Evolutionary conservation across 164 flowering plant species (phyloP), one percentile per base, ranked within the genome.

Genomic region (Tinospora cordifolia): DNA sequence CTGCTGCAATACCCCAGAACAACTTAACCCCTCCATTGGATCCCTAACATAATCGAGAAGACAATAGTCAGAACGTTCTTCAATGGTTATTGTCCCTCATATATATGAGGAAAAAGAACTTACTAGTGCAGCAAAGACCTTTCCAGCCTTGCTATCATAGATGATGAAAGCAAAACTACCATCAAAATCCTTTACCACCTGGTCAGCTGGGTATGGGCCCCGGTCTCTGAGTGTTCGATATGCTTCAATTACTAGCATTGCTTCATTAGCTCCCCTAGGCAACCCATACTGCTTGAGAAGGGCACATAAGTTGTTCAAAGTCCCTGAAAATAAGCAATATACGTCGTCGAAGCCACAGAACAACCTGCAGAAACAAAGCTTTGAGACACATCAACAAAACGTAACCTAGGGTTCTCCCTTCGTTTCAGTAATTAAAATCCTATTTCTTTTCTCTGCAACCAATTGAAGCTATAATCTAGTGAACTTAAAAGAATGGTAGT

Each of bases 141-240:
- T 79, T 0, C 85, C 85, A 39, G 79, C 78, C 72, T 80, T 86
- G 84, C 84, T 76, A 69, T 94, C 99, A 68, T 82, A 94, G 67
- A 94, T 71, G 54, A 94, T 85, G 70, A 94, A 94, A 24, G 89
- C 90, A 70, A 92, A 94, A 75, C 89, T 86, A 3, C 99, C 98
- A 1, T 88, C 87, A 36, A 94, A 82, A 74, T 86, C 96, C 84
- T 90, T 92, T 1, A 94, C 72, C 24, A 94, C 98, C 75, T 94
- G 97, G 72, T 93, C 97, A 30, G 95, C 96, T 0, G 98, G 98
- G 66, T 91, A 93, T 0, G 97, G 97, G 12, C 93, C 92, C 1
- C 98, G 76, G 75, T 93, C 97, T 0, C 97, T 74, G 0, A 93
- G 86, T 1, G 98, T 93, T 65, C 90, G 69, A 62, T 90, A 94